These are phyloP conservation scores for Metarhizium humberi DNA, from an alignment of 2,329 filamentous ascomycete genomes.

Conservation along the genomic window DNA sequence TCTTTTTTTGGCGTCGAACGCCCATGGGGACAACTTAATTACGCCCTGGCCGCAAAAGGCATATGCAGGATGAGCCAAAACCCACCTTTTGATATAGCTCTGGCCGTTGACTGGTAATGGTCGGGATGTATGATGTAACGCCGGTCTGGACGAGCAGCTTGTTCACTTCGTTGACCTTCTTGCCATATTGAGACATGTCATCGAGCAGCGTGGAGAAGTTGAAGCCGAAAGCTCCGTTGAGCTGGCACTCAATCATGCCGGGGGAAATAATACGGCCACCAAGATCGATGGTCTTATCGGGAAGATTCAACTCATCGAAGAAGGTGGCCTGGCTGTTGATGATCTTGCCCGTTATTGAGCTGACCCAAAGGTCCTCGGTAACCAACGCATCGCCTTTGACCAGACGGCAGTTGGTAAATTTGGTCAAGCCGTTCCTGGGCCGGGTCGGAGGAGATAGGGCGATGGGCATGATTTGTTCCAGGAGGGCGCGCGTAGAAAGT, in stretches of 20 bases:
- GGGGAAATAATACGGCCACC: constrained; percentile 75
- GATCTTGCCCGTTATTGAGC: constrained; percentile 71
- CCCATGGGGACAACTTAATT: neutral
- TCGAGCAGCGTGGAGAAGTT: constrained; percentile 78
- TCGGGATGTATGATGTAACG: constrained; percentile 82
- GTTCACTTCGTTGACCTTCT: constrained; percentile 65
- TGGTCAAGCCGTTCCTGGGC: constrained; percentile 55
- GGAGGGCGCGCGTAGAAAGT: neutral
- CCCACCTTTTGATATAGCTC: constrained; percentile 70
- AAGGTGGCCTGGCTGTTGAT: constrained; percentile 59
- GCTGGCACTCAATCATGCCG: constrained; percentile 82
- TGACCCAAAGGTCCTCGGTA: constrained; percentile 80
- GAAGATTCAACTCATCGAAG: constrained; percentile 58
- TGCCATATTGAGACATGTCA: constrained; percentile 58
- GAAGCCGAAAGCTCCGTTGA: constrained; percentile 89
- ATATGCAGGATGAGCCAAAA: neutral
- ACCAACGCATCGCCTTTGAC: constrained; percentile 60
- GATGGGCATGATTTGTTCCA: constrained; percentile 33
- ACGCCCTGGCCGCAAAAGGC: neutral
- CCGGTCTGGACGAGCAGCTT: constrained; percentile 64
- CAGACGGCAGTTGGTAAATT: constrained; percentile 81
- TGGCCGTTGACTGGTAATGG: constrained; percentile 70
- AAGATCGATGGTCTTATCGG: constrained; percentile 70
- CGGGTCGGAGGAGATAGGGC: constrained; percentile 27
- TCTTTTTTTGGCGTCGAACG: neutral